phyloP scores from a whole-genome alignment of 441 rosid species.

The Jatropha multifida region DNA sequence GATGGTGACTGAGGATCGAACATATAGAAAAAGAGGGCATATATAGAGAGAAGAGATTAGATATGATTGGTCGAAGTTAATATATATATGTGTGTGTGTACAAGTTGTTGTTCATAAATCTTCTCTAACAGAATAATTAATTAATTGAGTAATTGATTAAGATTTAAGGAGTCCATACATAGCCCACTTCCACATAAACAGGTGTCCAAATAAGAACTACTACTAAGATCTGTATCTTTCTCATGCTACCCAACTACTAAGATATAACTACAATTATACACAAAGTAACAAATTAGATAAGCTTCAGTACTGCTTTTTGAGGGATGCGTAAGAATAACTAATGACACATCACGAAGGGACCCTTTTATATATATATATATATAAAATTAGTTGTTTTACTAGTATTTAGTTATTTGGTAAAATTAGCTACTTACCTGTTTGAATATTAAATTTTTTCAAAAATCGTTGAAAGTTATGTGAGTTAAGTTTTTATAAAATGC shows the following conservation, averaged over 20 bases:
- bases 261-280: neutral
- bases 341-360: too few species aligned
- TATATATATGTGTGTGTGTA: neutral
- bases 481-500: too few species aligned
- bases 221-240: constrained; percentile 2
- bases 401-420: too few species aligned
- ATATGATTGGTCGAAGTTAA: constrained; percentile 2
- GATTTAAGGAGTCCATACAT: neutral
- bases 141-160: neutral
- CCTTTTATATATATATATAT: too few species aligned
- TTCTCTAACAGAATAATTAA: too few species aligned
- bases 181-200: constrained; percentile 7
- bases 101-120: too few species aligned
- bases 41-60: neutral
- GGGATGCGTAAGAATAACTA: neutral
- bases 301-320: neutral
- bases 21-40: constrained; percentile 1
- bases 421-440: too few species aligned
- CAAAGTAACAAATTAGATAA: neutral
- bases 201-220: constrained; percentile 21
- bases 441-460: too few species aligned
- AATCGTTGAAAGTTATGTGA: too few species aligned
- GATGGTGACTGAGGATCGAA: neutral
- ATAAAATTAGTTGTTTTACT: too few species aligned
- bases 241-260: neutral